These are phyloP conservation scores for Lipomyces japonicus DNA, from an alignment of 805 yeast species.

Conservation along the genomic window DNA sequence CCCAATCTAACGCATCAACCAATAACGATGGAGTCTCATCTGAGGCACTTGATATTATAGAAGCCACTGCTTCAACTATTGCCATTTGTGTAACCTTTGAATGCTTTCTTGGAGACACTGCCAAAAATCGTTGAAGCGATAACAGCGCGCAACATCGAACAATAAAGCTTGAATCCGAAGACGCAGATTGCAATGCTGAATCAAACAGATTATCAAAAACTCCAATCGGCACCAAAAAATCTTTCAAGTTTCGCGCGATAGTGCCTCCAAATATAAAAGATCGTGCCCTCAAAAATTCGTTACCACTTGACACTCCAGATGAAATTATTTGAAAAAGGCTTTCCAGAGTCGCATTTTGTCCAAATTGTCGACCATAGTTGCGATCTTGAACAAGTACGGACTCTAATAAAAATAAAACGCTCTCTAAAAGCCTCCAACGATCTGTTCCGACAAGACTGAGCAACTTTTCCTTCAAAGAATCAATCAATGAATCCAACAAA, in stretches of 20 bases:
- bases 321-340: neutral
- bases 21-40: conserved; percentile 77
- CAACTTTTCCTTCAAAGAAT: neutral
- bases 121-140: conserved; percentile 15
- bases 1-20: conserved; percentile 62
- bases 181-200: conserved; percentile 10
- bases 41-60: conserved; percentile 57
- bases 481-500: neutral
- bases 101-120: conserved; percentile 21
- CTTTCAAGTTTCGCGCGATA: conserved; percentile 12
- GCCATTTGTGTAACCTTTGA: conserved; percentile 31
- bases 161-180: conserved; percentile 19
- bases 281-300: conserved; percentile 24
- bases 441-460: neutral
- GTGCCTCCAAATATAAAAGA: conserved; percentile 25
- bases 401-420: conserved; percentile 17
- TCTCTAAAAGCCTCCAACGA: conserved; percentile 9
- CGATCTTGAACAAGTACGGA: conserved; percentile 21
- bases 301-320: neutral
- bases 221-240: neutral
- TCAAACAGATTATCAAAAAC: conserved; percentile 13
- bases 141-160: conserved; percentile 27
- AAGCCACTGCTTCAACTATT: conserved; percentile 41
- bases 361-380: conserved; percentile 9
- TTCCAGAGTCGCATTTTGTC: neutral